phyloP scores from a whole-genome alignment of 768 basidiomycete species.

The Agaricus blazei region DNA sequence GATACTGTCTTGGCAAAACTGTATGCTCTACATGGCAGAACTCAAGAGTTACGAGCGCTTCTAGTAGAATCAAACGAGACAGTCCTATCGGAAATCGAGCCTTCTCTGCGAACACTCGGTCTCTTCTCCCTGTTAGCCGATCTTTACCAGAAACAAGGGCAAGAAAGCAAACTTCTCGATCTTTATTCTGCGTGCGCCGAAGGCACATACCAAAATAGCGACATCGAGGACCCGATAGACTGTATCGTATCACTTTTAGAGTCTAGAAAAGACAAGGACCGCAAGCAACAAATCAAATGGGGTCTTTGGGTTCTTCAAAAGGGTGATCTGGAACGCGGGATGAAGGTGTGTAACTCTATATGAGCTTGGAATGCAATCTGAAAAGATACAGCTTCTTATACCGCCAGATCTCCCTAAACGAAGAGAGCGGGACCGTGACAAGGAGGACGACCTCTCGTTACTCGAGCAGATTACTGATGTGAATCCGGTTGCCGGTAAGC shows the following conservation, averaged over 20 bases:
- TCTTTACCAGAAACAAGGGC: conserved; percentile 51
- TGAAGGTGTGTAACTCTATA: conserved; percentile 46
- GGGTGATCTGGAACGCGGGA: conserved; percentile 60
- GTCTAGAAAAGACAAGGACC: conserved; percentile 49
- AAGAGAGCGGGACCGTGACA: conserved; percentile 33
- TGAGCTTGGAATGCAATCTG: not conserved
- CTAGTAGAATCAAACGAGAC: conserved; percentile 51
- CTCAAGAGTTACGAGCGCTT: conserved; percentile 55
- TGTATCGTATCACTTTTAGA: conserved; percentile 55
- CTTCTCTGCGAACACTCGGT: conserved; percentile 41
- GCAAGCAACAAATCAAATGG: conserved; percentile 59
- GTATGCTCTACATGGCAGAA: conserved; percentile 56
- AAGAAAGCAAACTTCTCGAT: conserved; percentile 60
- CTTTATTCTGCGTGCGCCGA: conserved; percentile 59
- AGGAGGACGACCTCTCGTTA: conserved; percentile 56
- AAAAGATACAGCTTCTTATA: conserved; percentile 49
- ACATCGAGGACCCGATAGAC: conserved; percentile 57
- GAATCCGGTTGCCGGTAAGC: conserved; percentile 55
- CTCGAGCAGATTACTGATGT: conserved; percentile 53
- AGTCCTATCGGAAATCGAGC: conserved; percentile 58
- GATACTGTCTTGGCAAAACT: conserved; percentile 80
- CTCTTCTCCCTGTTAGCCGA: conserved; percentile 59
- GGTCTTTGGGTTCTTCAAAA: conserved; percentile 70
- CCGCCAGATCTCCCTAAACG: conserved; percentile 50
- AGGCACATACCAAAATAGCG: conserved; percentile 52